Percentiles rank a stretch among this genome's conserved stretches.
These are phyloP conservation scores for Lactarius hengduanensis DNA, from an alignment of 768 basidiomycete species.

Conservation along the genomic window DNA sequence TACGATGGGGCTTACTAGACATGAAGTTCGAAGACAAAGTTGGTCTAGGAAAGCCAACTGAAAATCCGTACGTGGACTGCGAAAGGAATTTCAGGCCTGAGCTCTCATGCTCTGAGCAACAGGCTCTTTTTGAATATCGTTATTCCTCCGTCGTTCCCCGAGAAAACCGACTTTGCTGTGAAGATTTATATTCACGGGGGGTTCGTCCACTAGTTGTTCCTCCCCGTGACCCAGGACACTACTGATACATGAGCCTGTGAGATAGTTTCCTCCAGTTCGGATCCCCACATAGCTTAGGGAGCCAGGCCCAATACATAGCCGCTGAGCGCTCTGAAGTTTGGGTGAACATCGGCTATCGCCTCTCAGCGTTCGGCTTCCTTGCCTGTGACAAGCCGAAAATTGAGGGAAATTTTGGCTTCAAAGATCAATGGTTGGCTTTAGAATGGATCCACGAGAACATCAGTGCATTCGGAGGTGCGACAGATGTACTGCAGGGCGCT, in stretches of 20 bases:
- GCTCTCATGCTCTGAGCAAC: background rate
- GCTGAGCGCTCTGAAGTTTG: constrained; percentile 65
- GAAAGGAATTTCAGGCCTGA: background rate
- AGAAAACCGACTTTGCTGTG: constrained; percentile 53
- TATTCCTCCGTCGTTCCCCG: constrained; percentile 51
- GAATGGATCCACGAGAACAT: constrained; percentile 72
- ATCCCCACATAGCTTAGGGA: constrained; percentile 59
- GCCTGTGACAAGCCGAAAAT: constrained; percentile 61
- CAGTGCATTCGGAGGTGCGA: constrained; percentile 60
- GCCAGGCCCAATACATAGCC: constrained; percentile 66
- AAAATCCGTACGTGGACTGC: constrained; percentile 54
- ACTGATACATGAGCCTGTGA: background rate
- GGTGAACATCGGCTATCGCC: constrained; percentile 75
- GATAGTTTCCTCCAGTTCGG: constrained; percentile 75
- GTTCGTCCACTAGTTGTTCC: constrained; percentile 36
- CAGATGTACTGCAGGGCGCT: background rate
- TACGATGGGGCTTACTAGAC: constrained; percentile 35
- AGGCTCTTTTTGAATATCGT: constrained; percentile 69
- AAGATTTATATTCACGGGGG: constrained; percentile 79
- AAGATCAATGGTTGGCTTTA: constrained; percentile 80
- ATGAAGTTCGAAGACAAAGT: constrained; percentile 56
- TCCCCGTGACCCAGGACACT: background rate
- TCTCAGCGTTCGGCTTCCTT: constrained; percentile 76
- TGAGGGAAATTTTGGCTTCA: constrained; percentile 79
- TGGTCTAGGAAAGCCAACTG: constrained; percentile 63